Conservation (phyloP, 768 basidiomycete genomes). For the Cyathus striatus region DNA sequence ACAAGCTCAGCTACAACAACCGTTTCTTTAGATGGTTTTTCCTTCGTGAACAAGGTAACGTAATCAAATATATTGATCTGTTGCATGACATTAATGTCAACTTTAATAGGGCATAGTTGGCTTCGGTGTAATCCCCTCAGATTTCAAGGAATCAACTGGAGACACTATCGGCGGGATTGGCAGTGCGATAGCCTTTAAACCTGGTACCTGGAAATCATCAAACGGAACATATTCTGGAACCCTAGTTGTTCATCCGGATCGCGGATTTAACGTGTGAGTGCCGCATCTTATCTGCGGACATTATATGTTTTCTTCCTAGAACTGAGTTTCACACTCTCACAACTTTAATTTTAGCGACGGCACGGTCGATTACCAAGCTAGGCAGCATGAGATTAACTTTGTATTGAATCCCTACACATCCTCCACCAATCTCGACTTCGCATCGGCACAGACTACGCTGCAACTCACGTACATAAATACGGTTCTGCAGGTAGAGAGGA, state of each 20-base stretch:
- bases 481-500: conserved; percentile 42
- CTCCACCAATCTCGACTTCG: conserved; percentile 37
- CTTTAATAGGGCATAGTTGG: conserved; percentile 45
- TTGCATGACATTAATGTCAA: not conserved
- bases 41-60: conserved; percentile 37
- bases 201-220: conserved; percentile 32
- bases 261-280: conserved; percentile 58
- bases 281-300: too few species aligned
- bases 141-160: conserved; percentile 50
- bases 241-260: conserved; percentile 51
- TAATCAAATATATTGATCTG: not conserved
- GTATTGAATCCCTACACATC: conserved; percentile 51
- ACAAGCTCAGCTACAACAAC: conserved; percentile 8
- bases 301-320: not conserved
- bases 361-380: conserved; percentile 56
- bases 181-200: conserved; percentile 55
- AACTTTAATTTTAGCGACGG: conserved; percentile 20
- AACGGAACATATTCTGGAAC: conserved; percentile 44
- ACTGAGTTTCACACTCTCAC: not conserved
- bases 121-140: conserved; percentile 57
- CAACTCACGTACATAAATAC: conserved; percentile 45
- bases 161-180: conserved; percentile 62
- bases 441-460: conserved; percentile 46
- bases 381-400: conserved; percentile 61
- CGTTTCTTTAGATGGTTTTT: conserved; percentile 30